Percentiles rank a stretch among this genome's conserved stretches.
phyloP scores from a whole-genome alignment of 106 monocot species.

The Phalaenopsis aphrodite region DNA sequence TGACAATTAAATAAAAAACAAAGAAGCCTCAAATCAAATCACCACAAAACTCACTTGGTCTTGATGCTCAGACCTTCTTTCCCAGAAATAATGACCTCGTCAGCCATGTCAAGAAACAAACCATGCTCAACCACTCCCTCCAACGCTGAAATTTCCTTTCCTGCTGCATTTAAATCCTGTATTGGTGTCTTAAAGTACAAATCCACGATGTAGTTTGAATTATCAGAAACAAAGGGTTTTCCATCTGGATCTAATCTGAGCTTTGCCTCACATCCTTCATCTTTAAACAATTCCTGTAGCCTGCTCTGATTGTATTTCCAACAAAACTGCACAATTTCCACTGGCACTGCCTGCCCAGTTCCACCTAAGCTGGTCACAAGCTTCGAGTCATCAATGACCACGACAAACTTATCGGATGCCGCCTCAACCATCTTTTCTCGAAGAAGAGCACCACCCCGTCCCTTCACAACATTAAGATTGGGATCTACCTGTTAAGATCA shows the following conservation, averaged over 20 bases:
- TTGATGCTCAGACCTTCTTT: conserved; percentile 48
- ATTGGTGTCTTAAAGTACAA: conserved; percentile 77
- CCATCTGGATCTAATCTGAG: conserved; percentile 64
- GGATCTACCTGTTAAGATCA: conserved; percentile 52
- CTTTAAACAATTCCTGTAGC: conserved; percentile 68
- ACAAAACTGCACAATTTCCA: conserved; percentile 86
- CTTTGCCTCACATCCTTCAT: conserved; percentile 76
- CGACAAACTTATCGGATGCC: conserved; percentile 74
- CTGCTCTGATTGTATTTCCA: conserved; percentile 75
- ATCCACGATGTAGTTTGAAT: conserved; percentile 88
- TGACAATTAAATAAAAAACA: no score
- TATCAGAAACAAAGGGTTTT: conserved; percentile 73
- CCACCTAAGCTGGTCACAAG: conserved; percentile 67
- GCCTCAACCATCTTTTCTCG: conserved; percentile 92
- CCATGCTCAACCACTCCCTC: conserved; percentile 91
- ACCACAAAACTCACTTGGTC: conserved; percentile 32
- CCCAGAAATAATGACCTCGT: conserved; percentile 72
- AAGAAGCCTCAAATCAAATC: no score
- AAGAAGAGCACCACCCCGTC: conserved; percentile 80
- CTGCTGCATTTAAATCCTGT: conserved; percentile 56
- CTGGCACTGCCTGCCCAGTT: conserved; percentile 79
- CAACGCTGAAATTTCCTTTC: conserved; percentile 56
- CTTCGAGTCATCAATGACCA: conserved; percentile 71
- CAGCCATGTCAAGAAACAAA: conserved; percentile 70
- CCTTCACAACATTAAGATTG: conserved; percentile 69